Conservation (phyloP, 176 grass and related monocot species). For the bread wheat (Triticum aestivum) region IWGSC_CS_RefSeq_v2.1 NC_057797.1:532783462-532783961, state of each 20-base stretch:
- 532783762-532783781: slow-evolving; percentile 58
- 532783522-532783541: slow-evolving; percentile 43
- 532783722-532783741: slow-evolving; percentile 84
- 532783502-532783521: slow-evolving; percentile 76
- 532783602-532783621: neutral
- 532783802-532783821: slow-evolving; percentile 69
- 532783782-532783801: slow-evolving; percentile 66
- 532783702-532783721: slow-evolving; percentile 47
- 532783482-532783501: slow-evolving; percentile 35
- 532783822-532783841: slow-evolving; percentile 68
- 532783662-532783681: slow-evolving; percentile 57
- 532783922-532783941: neutral
- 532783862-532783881: slow-evolving; percentile 76
- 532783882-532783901: slow-evolving; percentile 63
- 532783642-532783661: slow-evolving; percentile 60
- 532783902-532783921: no score
- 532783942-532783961: neutral
- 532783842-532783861: slow-evolving; percentile 72
- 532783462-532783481: slow-evolving; percentile 50
- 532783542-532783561: slow-evolving; percentile 48
- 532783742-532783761: slow-evolving; percentile 67
- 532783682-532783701: slow-evolving; percentile 29
- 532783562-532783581: neutral
- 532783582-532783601: slow-evolving; percentile 2
- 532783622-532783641: slow-evolving; percentile 45